Evolutionary conservation across 1,284 basidiomycete genomes (phyloP).

Genomic region (Paramarasmius palmivorus): DNA sequence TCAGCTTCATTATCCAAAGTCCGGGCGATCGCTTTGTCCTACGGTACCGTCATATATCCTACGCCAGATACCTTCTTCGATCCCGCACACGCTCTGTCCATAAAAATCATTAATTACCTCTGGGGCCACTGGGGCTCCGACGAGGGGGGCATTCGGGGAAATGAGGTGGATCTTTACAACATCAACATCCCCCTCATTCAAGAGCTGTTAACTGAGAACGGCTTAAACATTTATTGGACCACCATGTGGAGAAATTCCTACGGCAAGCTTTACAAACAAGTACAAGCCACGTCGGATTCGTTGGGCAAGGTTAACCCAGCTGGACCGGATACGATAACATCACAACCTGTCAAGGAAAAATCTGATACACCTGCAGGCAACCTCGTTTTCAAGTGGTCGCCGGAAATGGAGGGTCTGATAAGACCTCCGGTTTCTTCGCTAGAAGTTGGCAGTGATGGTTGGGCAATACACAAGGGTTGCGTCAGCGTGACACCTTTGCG

Average conservation of each 20-base stretch:
- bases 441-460: conserved; percentile 80
- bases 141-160: conserved; percentile 51
- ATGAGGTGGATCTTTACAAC: conserved; percentile 78
- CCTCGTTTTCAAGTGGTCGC: conserved; percentile 80
- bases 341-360: conserved; percentile 16
- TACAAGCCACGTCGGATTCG: conserved; percentile 26
- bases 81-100: conserved; percentile 70
- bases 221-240: conserved; percentile 72
- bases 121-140: conserved; percentile 83
- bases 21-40: conserved; percentile 80
- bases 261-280: conserved; percentile 66
- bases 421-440: conserved; percentile 57
- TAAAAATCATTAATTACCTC: conserved; percentile 69
- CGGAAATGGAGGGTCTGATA: conserved; percentile 73
- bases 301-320: conserved; percentile 31
- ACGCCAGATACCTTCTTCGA: conserved; percentile 60
- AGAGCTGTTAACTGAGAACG: conserved; percentile 52
- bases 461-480: conserved; percentile 69
- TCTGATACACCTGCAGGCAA: conserved; percentile 29
- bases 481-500: conserved; percentile 76
- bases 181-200: conserved; percentile 80
- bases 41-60: conserved; percentile 77
- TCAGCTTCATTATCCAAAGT: conserved; percentile 70
- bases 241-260: conserved; percentile 78
- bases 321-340: conserved; percentile 41